Conservation (phyloP, 2,329 filamentous ascomycete genomes). For the Diplodia scrobiculata region DNA sequence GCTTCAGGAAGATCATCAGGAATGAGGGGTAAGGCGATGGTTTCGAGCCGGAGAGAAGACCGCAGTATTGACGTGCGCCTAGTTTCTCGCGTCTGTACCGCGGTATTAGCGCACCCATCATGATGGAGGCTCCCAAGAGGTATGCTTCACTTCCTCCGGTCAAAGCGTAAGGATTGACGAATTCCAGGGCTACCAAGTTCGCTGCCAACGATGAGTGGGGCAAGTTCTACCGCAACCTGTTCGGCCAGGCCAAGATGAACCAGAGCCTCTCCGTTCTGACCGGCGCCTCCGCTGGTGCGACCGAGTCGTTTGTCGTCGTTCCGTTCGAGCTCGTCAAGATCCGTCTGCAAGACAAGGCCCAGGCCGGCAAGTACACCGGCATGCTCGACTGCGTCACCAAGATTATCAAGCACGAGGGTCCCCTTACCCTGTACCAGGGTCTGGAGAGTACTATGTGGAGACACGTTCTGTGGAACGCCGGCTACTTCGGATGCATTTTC, state of each 20-base stretch:
- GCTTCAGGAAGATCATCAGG: constrained; percentile 94
- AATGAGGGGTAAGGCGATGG: constrained; percentile 75
- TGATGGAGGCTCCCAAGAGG: constrained; percentile 95
- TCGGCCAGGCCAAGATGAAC: constrained; percentile 83
- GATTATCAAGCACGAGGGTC: constrained; percentile 80
- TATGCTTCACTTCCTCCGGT: constrained; percentile 33
- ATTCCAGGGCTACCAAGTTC: constrained; percentile 86
- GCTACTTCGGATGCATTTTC: constrained; percentile 98
- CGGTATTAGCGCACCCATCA: constrained; percentile 90
- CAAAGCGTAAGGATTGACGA: constrained; percentile 1
- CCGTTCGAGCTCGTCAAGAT: constrained; percentile 99
- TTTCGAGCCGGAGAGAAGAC: not conserved
- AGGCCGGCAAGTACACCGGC: constrained; percentile 82
- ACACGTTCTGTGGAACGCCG: constrained; percentile 90
- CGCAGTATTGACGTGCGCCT: constrained; percentile 23
- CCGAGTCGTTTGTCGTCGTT: constrained; percentile 94
- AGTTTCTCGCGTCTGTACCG: constrained; percentile 91
- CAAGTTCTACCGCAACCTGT: constrained; percentile 83
- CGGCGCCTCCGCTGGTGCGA: constrained; percentile 90
- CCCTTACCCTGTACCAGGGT: constrained; percentile 90
- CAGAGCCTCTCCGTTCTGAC: constrained; percentile 90
- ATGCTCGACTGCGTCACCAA: constrained; percentile 78
- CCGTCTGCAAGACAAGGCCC: constrained; percentile 91
- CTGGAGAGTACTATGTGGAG: constrained; percentile 97
- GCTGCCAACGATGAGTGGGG: constrained; percentile 99